Base-by-base conservation (phyloP, 2,329 filamentous ascomycete species). In the Zasmidium cellare region DNA sequence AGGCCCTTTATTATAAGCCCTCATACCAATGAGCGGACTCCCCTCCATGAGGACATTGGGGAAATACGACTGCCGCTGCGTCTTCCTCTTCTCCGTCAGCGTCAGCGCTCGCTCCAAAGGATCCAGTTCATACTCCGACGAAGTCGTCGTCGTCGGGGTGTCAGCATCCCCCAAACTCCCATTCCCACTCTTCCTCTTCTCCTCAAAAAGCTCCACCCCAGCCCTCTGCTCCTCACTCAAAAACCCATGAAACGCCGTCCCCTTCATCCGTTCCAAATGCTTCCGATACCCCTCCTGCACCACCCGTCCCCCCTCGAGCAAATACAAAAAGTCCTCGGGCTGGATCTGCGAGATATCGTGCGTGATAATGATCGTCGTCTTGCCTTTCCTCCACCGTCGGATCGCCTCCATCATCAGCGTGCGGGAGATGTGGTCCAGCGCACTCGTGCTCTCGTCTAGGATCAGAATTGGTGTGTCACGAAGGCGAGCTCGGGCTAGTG, bases 361-460 rank as follows among this genome's bases (percentile, higher is more conserved):
- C 0, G 94, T 97, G 66, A 97, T 93, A 64, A 97, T 85, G 52
- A 97, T 90, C 0, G 93, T 97, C 0, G 92, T 97, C 71, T 90
- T 94, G 0, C 84, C 87, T 35, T 76, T 78, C 20, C 94, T 82
- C 93, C 92, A 97, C 19, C 82, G 69, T 7, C 91, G 82, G 53
- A 97, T 87, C 0, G 87, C 84, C 45, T 89, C 84, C 80, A 96
- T 87, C 38, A 96, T 82, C 12, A 86, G 73, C 0, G 76, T 76
- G 60, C 87, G 83, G 56, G 83, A 92, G 9, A 82, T 79, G n/a
- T 87, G 84, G 66, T 97, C 93, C 9, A 97, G 77, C 0, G 90
- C 90, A 72, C 91, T 94, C 0, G 91, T 96, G 0, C 90, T 85
- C 71, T 97, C 94, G 64, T 97, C 93, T 2, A 97, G 79, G 23